These are phyloP conservation scores for Schwanniomyces vanrijiae DNA, from an alignment of 805 yeast species.

Conservation along the genomic window DNA sequence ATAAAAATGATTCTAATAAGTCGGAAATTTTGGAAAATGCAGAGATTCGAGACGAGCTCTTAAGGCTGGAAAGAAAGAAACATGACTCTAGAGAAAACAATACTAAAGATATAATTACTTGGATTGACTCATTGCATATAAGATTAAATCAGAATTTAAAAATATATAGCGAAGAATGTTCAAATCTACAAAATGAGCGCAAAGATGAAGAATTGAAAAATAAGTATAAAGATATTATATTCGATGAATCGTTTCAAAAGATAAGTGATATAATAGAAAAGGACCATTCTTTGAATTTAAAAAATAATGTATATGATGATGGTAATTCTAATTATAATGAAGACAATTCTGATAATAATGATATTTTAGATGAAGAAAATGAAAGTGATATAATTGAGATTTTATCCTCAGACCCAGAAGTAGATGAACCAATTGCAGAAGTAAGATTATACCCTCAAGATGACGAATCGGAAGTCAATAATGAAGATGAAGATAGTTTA, in stretches of 20 bases:
- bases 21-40: not conserved
- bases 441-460: conserved; percentile 42
- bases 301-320: conserved; percentile 19
- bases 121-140: conserved; percentile 30
- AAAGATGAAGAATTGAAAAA: conserved; percentile 19
- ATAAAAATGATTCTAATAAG: not conserved
- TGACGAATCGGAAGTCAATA: conserved; percentile 4
- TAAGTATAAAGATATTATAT: conserved; percentile 20
- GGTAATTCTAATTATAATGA: conserved; percentile 38
- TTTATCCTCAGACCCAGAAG: conserved; percentile 20
- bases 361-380: conserved; percentile 26
- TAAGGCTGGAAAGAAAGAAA: not conserved
- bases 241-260: conserved; percentile 25
- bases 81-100: not conserved
- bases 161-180: conserved; percentile 16
- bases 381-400: conserved; percentile 50
- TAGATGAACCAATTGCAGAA: conserved; percentile 38
- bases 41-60: not conserved
- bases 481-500: conserved; percentile 3
- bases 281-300: conserved; percentile 42
- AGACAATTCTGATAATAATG: not conserved
- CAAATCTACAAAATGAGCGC: conserved; percentile 10
- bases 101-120: conserved; percentile 22
- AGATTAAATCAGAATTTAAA: conserved; percentile 17
- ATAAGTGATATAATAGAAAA: conserved; percentile 18